These are phyloP conservation scores for Aspergillus puulaauensis DNA, from an alignment of 2,329 filamentous ascomycete genomes.

Conservation along the genomic window DNA sequence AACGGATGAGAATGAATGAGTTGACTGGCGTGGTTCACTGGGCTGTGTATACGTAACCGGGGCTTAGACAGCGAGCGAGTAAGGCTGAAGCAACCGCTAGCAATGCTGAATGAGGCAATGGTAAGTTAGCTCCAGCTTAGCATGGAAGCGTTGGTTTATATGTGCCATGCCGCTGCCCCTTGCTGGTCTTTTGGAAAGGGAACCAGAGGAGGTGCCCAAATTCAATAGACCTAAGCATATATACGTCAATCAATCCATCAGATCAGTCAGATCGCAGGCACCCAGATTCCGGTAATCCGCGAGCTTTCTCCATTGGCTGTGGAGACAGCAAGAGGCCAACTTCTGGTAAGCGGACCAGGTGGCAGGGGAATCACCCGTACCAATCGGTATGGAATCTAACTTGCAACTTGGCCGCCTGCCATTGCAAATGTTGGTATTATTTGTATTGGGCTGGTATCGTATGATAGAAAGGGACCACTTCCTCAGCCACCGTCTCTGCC, in stretches of 20 bases:
- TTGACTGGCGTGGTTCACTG: constrained; percentile 11
- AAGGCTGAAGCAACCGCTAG: constrained; percentile 1
- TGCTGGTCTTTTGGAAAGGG: not conserved
- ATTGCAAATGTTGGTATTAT: not conserved
- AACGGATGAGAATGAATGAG: constrained; percentile 2
- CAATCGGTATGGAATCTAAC: not conserved
- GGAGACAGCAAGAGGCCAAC: not conserved
- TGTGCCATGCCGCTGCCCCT: constrained; percentile 13
- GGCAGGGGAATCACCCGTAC: not conserved
- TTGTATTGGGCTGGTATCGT: not conserved
- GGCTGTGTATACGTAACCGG: constrained; percentile 17
- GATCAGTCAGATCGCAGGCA: constrained; percentile 15
- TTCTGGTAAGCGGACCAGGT: not conserved
- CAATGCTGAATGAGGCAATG: constrained; percentile 8
- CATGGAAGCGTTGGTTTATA: constrained; percentile 4
- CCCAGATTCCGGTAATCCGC: constrained; percentile 14
- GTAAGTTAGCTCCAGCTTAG: not conserved
- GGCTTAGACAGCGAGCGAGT: constrained; percentile 6
- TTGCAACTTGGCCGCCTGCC: constrained; percentile 10
- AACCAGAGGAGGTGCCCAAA: not conserved
- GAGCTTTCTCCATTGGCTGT: constrained; percentile 1
- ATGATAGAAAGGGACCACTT: not conserved
- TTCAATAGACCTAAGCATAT: constrained; percentile 2
- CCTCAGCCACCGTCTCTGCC: not conserved
- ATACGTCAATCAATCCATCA: constrained; percentile 7